Percentiles rank a stretch among this genome's conserved stretches.
Conservation (phyloP, 305 asterid species). For the Lippia alba region DNA sequence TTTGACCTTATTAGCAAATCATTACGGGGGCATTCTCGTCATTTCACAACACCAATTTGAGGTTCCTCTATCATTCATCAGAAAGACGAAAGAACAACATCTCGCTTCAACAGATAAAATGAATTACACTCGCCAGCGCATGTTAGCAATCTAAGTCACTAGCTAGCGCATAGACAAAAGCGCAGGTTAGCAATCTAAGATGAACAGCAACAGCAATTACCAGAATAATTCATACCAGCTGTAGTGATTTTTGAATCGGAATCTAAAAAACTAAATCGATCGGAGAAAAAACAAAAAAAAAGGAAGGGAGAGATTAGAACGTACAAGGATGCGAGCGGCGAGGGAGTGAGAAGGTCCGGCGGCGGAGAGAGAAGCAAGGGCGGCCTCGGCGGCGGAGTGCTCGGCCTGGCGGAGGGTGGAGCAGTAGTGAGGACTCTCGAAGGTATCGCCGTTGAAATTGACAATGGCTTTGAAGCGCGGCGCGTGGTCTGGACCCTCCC, state of each 20-base stretch:
- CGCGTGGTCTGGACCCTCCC: slow-evolving; percentile 52
- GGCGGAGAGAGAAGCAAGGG: slow-evolving; percentile 41
- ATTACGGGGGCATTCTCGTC: slow-evolving; percentile 40
- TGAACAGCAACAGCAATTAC: neutral
- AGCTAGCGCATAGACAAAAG: neutral
- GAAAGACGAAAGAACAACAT: too few relatives aligned
- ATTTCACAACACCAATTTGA: slow-evolving; percentile 35
- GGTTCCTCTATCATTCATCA: too few relatives aligned
- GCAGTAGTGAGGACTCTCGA: slow-evolving; percentile 44
- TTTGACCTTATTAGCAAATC: slow-evolving; percentile 5
- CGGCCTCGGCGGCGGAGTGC: slow-evolving; percentile 50
- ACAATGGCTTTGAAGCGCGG: slow-evolving; percentile 49
- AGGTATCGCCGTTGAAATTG: slow-evolving; percentile 44
- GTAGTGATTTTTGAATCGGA: neutral
- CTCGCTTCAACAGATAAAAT: neutral
- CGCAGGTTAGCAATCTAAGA: slow-evolving; percentile 31
- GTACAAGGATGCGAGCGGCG: slow-evolving; percentile 64
- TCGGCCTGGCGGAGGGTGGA: slow-evolving; percentile 46
- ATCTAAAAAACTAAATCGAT: neutral
- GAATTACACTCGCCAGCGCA: slow-evolving; percentile 30
- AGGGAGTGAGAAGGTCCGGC: slow-evolving; percentile 41
- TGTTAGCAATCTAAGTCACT: slow-evolving; percentile 13
- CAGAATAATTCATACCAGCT: neutral
- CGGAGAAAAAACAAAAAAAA: neutral
- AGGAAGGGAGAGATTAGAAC: slow-evolving; percentile 16